Conservation (phyloP, 345 rosid species). For the Eucalyptus shirleyi region DNA sequence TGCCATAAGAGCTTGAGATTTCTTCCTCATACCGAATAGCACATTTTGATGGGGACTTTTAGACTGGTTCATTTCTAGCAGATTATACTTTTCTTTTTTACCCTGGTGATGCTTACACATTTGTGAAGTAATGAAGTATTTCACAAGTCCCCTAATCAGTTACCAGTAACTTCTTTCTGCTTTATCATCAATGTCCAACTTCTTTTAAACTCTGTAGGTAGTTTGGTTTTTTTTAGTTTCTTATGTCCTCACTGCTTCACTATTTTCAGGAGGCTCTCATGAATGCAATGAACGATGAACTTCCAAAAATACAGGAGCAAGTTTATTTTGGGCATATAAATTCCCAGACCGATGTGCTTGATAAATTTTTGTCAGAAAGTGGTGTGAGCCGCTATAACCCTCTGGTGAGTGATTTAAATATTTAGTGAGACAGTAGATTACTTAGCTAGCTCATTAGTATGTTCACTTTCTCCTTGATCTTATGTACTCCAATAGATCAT, state of each 20-base stretch:
- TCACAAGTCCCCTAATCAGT: neutral
- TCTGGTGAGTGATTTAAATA: conserved; percentile 32
- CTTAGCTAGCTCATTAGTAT: neutral
- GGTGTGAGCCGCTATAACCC: conserved; percentile 93
- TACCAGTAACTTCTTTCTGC: neutral
- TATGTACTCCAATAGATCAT: conserved; percentile 46
- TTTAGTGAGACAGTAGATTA: neutral
- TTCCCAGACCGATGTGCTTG: conserved; percentile 76
- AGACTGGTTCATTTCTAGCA: neutral
- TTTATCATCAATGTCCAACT: neutral
- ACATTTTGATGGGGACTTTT: neutral
- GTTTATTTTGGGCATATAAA: conserved; percentile 88
- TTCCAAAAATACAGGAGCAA: conserved; percentile 90
- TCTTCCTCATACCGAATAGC: neutral
- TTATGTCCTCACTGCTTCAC: neutral
- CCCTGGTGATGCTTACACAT: neutral
- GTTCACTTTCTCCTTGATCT: neutral
- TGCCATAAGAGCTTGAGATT: neutral
- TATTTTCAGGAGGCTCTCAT: conserved; percentile 68
- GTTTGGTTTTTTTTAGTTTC: neutral
- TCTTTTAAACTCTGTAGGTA: neutral
- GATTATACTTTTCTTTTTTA: neutral
- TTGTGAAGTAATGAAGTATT: neutral
- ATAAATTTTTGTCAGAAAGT: conserved; percentile 75
- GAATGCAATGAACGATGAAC: conserved; percentile 94